These are phyloP conservation scores for Diaporthe nobilis DNA, from an alignment of 2,329 filamentous ascomycete genomes.

Conservation along the genomic window DNA sequence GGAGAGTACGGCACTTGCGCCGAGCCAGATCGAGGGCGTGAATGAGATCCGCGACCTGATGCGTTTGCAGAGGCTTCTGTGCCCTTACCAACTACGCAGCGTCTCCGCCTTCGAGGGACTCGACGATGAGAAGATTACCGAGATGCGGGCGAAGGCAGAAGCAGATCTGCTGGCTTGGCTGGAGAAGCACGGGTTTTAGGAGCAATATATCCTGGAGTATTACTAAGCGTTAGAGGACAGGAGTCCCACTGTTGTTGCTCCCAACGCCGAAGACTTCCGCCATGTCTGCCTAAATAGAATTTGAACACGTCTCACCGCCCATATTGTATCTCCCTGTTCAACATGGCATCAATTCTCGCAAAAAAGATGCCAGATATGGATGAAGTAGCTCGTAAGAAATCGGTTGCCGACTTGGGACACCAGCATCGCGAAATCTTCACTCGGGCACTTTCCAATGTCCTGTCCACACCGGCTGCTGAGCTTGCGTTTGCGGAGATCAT, in stretches of 20 bases:
- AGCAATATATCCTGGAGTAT: background rate
- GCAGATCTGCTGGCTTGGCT: background rate
- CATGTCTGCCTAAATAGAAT: background rate
- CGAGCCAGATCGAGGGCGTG: background rate
- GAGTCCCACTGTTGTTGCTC: background rate
- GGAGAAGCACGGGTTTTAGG: background rate
- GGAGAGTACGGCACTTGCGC: background rate
- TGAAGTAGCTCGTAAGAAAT: background rate
- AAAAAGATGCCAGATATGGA: background rate
- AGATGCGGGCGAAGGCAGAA: background rate
- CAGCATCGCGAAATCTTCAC: background rate
- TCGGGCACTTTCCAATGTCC: slow-evolving; percentile 2
- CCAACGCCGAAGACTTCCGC: background rate
- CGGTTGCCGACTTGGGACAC: background rate
- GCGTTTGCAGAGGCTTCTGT: background rate
- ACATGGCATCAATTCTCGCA: background rate
- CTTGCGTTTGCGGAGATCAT: slow-evolving; percentile 17
- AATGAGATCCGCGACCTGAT: background rate
- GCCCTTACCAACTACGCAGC: background rate
- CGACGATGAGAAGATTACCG: background rate
- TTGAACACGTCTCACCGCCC: background rate
- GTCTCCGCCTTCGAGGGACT: background rate
- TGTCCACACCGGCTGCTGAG: background rate
- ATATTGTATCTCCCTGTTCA: background rate
- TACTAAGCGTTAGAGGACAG: background rate